These are phyloP conservation scores for Saturnispora bothae DNA, from an alignment of 805 yeast species.

Conservation along the genomic window DNA sequence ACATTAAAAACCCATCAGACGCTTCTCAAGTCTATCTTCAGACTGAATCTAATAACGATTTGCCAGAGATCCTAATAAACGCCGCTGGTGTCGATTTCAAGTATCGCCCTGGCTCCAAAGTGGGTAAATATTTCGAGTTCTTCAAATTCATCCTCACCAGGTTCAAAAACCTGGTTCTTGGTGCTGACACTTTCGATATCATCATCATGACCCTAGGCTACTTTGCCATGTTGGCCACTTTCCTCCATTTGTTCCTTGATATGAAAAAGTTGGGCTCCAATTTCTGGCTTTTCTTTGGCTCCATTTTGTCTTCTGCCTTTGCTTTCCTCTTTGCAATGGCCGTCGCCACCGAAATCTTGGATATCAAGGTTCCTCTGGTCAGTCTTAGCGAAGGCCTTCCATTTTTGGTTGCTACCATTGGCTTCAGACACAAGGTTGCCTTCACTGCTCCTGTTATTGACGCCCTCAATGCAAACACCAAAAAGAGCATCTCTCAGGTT, in stretches of 20 bases:
- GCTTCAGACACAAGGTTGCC: constrained; percentile 76
- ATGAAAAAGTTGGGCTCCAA: constrained; percentile 73
- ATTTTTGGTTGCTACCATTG: constrained; percentile 82
- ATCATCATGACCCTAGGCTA: constrained; percentile 72
- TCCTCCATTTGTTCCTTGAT: constrained; percentile 61
- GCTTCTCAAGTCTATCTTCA: constrained; percentile 33
- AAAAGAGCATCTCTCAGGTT: constrained; percentile 25
- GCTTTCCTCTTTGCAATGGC: constrained; percentile 76
- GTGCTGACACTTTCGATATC: constrained; percentile 82
- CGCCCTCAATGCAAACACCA: constrained; percentile 24
- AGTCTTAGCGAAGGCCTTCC: constrained; percentile 87
- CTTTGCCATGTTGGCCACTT: constrained; percentile 77
- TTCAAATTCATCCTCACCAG: constrained; percentile 31
- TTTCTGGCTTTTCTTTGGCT: constrained; percentile 77
- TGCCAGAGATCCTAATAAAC: constrained; percentile 15
- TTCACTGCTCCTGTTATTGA: constrained; percentile 52
- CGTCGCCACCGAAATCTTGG: constrained; percentile 44
- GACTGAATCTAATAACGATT: constrained; percentile 21
- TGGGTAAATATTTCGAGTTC: constrained; percentile 48
- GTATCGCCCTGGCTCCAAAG: constrained; percentile 42
- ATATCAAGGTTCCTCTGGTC: constrained; percentile 55
- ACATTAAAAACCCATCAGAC: constrained; percentile 29
- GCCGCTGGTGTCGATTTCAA: constrained; percentile 41
- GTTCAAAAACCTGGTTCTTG: constrained; percentile 38
- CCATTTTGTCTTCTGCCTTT: constrained; percentile 67